Base-by-base conservation (phyloP, 495 filamentous ascomycete genomes). In the Aspergillus coremiiformis region DNA sequence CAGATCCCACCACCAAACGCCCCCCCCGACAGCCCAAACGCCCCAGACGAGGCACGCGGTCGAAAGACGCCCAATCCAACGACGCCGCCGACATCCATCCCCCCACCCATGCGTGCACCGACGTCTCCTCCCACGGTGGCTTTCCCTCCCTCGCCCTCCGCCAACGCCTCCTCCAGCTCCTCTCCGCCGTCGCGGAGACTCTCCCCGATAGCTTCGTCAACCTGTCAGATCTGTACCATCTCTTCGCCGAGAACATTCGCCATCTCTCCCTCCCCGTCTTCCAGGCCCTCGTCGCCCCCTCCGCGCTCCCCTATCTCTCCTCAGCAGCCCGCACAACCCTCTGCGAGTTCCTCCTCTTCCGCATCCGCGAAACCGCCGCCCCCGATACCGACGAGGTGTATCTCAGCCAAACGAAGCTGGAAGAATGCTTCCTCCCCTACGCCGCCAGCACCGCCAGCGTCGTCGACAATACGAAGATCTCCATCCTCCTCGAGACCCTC, bases 391-490 rank as follows among this genome's bases (percentile, higher is more conserved):
- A 59, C 0, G 58, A 74, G 0, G 60, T 70, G 6, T 71, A 70
- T 30, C 68, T 94, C 5, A 79, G 73, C 7, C 71, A 77, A 37
- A 60, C 68, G 2, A 80, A 85, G 27, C 66, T 96, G 20, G 78
- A 87, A 53, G 52, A 72, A 39, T 83, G 80, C 60, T 94, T 82
- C 60, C 72, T 95, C 1, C 90, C 89, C 0, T 88, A 76, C 47
- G 67, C 83, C 1, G 89, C 91, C 0, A 83, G 79, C 42, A 82
- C 76, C 0, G 66, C 77, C 5, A 79, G 73, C 6, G 66, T 77
- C 0, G 76, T 75, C 5, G 88, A 94, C 44, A 96, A 96, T 60
- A 83, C 86, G 3, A 91, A 90, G 66, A 73, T 96, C 27, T 85
- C 84, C 4, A 67, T 96, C 3, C 61, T 88, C 45, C 64, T 96